Evolutionary conservation across 306 rosid genomes (phyloP).

Genomic region (Begonia peltatifolia): DNA sequence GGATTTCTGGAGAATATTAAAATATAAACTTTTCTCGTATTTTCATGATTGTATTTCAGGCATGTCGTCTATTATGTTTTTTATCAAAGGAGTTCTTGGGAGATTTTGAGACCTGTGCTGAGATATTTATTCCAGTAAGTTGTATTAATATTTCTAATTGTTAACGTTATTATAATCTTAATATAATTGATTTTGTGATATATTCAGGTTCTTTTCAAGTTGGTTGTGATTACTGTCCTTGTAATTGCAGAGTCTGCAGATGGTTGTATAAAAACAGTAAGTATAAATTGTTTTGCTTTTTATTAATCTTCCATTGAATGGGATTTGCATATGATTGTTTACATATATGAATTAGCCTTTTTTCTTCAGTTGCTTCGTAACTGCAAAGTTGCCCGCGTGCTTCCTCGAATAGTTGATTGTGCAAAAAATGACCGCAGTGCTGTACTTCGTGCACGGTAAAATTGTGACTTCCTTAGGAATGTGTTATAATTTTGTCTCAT

Average conservation of each 20-base stretch:
- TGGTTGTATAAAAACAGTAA: conserved; percentile 95
- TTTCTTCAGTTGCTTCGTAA: conserved; percentile 71
- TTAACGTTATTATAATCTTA: background rate
- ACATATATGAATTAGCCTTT: conserved; percentile 5
- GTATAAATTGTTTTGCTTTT: conserved; percentile 3
- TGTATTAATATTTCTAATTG: background rate
- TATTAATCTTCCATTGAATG: conserved; percentile 1
- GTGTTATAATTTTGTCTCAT: conserved; percentile 8
- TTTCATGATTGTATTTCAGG: conserved; percentile 33
- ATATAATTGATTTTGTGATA: conserved; percentile 11
- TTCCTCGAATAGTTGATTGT: conserved; percentile 75
- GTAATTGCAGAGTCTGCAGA: conserved; percentile 99
- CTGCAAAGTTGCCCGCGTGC: conserved; percentile 88
- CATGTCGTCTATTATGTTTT: conserved; percentile 82
- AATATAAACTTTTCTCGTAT: background rate
- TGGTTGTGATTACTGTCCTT: conserved; percentile 98
- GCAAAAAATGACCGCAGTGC: conserved; percentile 93
- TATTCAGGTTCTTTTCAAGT: conserved; percentile 95
- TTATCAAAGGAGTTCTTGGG: conserved; percentile 89
- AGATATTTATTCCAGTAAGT: conserved; percentile 89
- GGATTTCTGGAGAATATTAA: too few species aligned
- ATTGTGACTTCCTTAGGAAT: conserved; percentile 3
- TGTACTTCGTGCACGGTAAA: conserved; percentile 86
- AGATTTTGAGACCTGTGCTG: conserved; percentile 95
- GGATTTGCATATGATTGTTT: conserved; percentile 10